phyloP scores from a whole-genome alignment of 2,329 filamentous ascomycete species.

The Exserohilum turcica region DNA sequence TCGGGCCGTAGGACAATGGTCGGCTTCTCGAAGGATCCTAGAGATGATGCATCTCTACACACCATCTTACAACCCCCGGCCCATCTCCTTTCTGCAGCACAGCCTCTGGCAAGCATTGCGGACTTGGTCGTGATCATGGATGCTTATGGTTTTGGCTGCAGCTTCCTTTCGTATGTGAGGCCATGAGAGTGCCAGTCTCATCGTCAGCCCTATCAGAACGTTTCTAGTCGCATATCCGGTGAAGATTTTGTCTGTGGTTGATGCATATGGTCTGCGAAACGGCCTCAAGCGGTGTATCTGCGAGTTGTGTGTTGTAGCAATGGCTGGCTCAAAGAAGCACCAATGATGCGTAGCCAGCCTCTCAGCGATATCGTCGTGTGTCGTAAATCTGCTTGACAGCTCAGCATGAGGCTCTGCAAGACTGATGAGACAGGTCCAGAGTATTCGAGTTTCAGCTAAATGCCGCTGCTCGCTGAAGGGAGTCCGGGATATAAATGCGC shows the following conservation, averaged over 20 bases:
- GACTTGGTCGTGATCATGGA: not conserved
- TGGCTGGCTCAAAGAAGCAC: not conserved
- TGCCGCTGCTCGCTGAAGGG: not conserved
- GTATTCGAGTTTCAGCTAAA: not conserved
- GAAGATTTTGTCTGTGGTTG: not conserved
- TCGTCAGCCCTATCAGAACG: not conserved
- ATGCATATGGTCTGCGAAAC: not conserved
- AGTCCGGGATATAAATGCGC: not conserved
- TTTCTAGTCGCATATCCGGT: constrained; percentile 1
- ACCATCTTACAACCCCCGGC: constrained; percentile 7
- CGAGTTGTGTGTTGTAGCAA: not conserved
- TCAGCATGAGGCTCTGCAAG: not conserved
- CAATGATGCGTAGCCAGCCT: not conserved
- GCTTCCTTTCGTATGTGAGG: not conserved
- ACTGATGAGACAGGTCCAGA: not conserved
- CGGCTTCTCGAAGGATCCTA: not conserved
- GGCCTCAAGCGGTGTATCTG: constrained; percentile 7
- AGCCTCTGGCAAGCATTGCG: not conserved
- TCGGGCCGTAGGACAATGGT: not conserved
- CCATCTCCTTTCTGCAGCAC: not conserved
- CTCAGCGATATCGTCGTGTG: not conserved
- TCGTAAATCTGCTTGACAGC: not conserved
- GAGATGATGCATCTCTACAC: constrained; percentile 7
- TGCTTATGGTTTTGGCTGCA: not conserved
- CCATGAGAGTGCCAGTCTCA: not conserved